Evolutionary conservation across 108 stramenopile species (phyloP).

Genomic region (Hondaea fermentalgiana): DNA sequence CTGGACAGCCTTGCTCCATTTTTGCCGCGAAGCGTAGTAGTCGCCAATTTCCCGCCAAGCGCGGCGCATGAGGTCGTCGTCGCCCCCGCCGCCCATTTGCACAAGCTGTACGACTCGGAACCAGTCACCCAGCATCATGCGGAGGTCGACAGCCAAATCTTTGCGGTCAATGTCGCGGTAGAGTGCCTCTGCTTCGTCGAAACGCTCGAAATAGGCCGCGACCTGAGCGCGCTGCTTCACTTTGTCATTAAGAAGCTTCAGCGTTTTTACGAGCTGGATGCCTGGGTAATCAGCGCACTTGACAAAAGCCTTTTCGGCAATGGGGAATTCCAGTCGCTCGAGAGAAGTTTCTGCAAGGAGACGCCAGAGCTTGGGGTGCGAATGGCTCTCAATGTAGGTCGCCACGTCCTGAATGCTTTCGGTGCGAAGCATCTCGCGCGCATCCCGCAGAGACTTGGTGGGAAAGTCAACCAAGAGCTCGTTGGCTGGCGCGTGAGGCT

Average conservation of each 20-base stretch:
- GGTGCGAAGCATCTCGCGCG: slow-evolving; percentile 32
- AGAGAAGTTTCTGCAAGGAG: slow-evolving; percentile 46
- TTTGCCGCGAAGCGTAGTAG: slow-evolving; percentile 36
- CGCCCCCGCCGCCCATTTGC: slow-evolving; percentile 18
- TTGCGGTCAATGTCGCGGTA: slow-evolving; percentile 54
- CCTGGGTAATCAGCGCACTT: slow-evolving; percentile 42
- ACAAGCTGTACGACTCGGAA: slow-evolving; percentile 45
- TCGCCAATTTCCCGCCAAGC: slow-evolving; percentile 41
- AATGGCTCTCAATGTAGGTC: background rate
- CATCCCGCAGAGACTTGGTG: slow-evolving; percentile 35
- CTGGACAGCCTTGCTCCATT: slow-evolving; percentile 46
- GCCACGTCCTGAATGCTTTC: slow-evolving; percentile 19
- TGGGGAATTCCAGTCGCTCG: slow-evolving; percentile 41
- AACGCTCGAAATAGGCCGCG: slow-evolving; percentile 42
- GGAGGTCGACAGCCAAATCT: slow-evolving; percentile 49
- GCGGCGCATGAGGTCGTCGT: slow-evolving; percentile 35
- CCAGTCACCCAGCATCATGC: slow-evolving; percentile 50
- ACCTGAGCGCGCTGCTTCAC: slow-evolving; percentile 46
- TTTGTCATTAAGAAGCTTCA: slow-evolving; percentile 32
- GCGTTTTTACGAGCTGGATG: slow-evolving; percentile 43
- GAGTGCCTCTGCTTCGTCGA: slow-evolving; percentile 50
- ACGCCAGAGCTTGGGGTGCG: slow-evolving; percentile 42
- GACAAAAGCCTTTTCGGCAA: slow-evolving; percentile 51
- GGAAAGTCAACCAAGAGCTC: slow-evolving; percentile 32
- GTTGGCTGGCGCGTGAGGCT: slow-evolving; percentile 23